Evolutionary conservation across 2,329 filamentous ascomycete species (phyloP).

Genomic region (Aspergillus pseudotamarii): DNA sequence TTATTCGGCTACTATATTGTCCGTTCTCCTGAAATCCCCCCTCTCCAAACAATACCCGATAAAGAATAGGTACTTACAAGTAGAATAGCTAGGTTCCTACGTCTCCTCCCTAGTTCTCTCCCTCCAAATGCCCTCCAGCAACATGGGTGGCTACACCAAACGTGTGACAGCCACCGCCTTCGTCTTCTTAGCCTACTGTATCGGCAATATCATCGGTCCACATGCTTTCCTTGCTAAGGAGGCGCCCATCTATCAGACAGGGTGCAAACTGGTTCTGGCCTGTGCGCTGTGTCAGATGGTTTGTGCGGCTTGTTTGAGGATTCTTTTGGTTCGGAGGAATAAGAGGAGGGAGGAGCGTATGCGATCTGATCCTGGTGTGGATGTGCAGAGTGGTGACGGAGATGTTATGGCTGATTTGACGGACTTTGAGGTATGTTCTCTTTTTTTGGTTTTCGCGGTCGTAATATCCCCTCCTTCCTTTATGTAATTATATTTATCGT

Average conservation of each 20-base stretch:
- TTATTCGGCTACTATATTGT: slow-evolving; percentile 57
- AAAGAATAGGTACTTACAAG: neutral
- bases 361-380: slow-evolving; percentile 8
- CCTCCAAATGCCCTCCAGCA: slow-evolving; percentile 45
- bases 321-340: slow-evolving; percentile 24
- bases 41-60: neutral
- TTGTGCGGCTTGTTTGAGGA: slow-evolving; percentile 22
- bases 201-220: slow-evolving; percentile 51
- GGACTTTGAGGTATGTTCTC: slow-evolving; percentile 29
- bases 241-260: slow-evolving; percentile 54
- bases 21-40: neutral
- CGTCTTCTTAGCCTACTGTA: slow-evolving; percentile 48
- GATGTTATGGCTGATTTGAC: slow-evolving; percentile 28
- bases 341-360: slow-evolving; percentile 19
- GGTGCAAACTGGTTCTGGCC: slow-evolving; percentile 54
- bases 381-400: neutral
- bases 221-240: slow-evolving; percentile 48
- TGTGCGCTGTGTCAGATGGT: slow-evolving; percentile 25
- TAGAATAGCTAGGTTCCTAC: slow-evolving; percentile 41
- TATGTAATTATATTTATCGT: too few relatives aligned
- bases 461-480: too few relatives aligned
- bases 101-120: slow-evolving; percentile 58
- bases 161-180: slow-evolving; percentile 52
- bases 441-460: neutral
- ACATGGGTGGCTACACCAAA: slow-evolving; percentile 54